Evolutionary conservation across 495 filamentous ascomycete species (phyloP), one percentile per base, ranked within the genome.

Genomic region (Daldinia decipiens): DNA sequence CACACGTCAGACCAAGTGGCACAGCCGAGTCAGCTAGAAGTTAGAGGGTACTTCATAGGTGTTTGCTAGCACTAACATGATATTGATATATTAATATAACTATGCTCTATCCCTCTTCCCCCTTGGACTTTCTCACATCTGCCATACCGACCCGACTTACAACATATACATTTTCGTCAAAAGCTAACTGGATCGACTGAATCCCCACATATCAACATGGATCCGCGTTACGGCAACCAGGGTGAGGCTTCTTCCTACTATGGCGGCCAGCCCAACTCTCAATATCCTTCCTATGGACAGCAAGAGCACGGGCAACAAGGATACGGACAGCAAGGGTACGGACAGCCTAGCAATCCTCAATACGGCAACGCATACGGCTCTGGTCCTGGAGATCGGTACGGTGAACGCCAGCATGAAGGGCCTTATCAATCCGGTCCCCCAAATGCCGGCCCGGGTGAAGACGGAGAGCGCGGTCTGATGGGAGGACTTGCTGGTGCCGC

Each of bases 401-500:
- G 43, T 1, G 43, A 47, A 32, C 9, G 6, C 19, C 17, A 40
- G 59, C 17, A 21, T 2, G 66, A 63, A 57, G 43, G 39, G 43
- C 39, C 59, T 26, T 63, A 69, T 40, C 36, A 50, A 3, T 55
- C 64, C 47, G 31, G 29, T 0, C 32, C 59, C n/a, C 52, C 47
- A 4, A 40, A 65, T 61, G 55, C 36, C 11, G 57, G 31, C 39
- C 50, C 68, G 5, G 62, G 40, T 12, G 62, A 56, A n/a, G 72
- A 70, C 9, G 79, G 77, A 8, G 79, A 81, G 12, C 79, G 79
- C 26, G 79, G 79, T 27, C 31, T 79, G 17, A 68, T 79, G 59
- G 79, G 79, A 15, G 78, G 74, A 0, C 53, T 81, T 12, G 75
- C 68, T 4, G 79, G 79, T 7, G 79, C 75, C 36, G 57, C 76